Evolutionary conservation across 768 basidiomycete genomes (phyloP).

Genomic region (Fomitopsis serialis): DNA sequence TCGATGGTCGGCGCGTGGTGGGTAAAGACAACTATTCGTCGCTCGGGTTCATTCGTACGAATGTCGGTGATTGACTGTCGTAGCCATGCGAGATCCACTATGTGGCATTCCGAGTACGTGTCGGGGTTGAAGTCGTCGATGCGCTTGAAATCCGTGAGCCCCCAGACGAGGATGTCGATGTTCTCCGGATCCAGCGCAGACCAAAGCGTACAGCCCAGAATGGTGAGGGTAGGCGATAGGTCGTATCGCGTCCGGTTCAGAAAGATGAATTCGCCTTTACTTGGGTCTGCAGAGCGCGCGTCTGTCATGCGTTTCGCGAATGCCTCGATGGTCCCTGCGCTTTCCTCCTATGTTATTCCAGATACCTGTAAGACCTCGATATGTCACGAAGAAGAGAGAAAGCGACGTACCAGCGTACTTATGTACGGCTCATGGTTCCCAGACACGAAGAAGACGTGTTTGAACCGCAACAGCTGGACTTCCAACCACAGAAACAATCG

Average conservation of each 20-base stretch:
- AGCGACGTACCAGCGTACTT: background rate
- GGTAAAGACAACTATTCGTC: conserved; percentile 29
- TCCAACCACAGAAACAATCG: conserved; percentile 28
- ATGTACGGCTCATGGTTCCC: conserved; percentile 28
- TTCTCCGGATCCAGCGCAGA: conserved; percentile 23
- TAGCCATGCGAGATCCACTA: conserved; percentile 28
- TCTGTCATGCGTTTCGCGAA: background rate
- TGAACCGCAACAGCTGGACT: conserved; percentile 23
- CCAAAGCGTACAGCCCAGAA: conserved; percentile 37
- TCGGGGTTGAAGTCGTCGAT: conserved; percentile 22
- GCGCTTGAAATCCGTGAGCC: conserved; percentile 29
- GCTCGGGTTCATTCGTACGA: conserved; percentile 20
- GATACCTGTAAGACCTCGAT: background rate
- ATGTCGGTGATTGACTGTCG: conserved; percentile 18
- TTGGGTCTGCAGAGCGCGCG: background rate
- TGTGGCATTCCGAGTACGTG: conserved; percentile 18
- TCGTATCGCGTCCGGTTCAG: conserved; percentile 29
- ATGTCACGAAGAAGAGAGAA: background rate
- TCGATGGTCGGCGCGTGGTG: conserved; percentile 33
- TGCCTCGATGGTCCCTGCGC: background rate
- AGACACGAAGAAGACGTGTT: conserved; percentile 26
- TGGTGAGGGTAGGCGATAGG: conserved; percentile 22
- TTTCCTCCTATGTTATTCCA: background rate
- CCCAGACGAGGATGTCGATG: conserved; percentile 23
- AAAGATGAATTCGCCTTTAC: conserved; percentile 22